phyloP scores from a whole-genome alignment of 805 yeast species.

The Yarrowia porcina region DNA sequence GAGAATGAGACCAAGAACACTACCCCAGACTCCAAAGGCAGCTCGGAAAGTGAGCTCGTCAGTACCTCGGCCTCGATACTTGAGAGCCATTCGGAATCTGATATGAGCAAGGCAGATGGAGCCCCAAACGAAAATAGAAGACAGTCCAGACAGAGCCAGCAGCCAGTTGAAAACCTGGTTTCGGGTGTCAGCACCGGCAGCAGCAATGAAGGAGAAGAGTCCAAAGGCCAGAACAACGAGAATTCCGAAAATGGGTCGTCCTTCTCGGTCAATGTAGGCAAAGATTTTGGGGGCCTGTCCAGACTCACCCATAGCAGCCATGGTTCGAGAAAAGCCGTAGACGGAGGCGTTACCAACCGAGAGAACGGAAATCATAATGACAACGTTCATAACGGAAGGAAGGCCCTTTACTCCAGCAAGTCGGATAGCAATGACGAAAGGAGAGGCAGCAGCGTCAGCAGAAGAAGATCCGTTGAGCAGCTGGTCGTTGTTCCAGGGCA shows the following conservation, averaged over 20 bases:
- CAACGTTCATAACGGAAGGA: constrained; percentile 6
- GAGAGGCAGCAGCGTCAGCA: constrained; percentile 63
- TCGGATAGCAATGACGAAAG: constrained; percentile 53
- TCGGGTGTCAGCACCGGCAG: background rate
- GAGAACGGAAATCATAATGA: background rate
- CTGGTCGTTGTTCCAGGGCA: constrained; percentile 52
- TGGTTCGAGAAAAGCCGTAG: background rate
- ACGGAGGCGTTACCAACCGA: background rate
- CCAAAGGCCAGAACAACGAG: background rate
- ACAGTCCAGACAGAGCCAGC: background rate
- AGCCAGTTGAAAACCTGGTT: background rate
- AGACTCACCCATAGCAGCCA: background rate
- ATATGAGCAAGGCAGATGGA: background rate
- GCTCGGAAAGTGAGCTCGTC: background rate
- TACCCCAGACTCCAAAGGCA: background rate
- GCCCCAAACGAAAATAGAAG: background rate
- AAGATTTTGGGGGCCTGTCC: background rate
- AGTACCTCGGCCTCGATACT: background rate
- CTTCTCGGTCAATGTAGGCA: background rate
- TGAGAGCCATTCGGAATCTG: background rate
- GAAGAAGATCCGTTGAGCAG: constrained; percentile 47
- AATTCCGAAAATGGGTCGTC: background rate
- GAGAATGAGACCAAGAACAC: background rate
- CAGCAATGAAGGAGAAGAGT: background rate
- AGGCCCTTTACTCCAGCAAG: background rate